These are phyloP conservation scores for Chaetomium strumarium DNA, from an alignment of 2,329 filamentous ascomycete species.

Conservation along the genomic window DNA sequence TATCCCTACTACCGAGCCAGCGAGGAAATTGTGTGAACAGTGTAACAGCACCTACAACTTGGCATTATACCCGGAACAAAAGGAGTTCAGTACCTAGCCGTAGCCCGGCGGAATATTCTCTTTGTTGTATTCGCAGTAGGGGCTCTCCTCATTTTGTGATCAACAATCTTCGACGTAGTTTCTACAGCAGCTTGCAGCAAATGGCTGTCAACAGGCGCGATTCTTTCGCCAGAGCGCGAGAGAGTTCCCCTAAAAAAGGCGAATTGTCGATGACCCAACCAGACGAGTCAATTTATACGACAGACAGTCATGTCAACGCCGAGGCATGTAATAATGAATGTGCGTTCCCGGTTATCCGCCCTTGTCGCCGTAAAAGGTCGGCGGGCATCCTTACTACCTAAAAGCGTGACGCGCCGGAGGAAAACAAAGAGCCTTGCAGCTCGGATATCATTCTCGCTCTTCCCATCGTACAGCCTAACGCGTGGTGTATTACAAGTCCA, in stretches of 20 bases:
- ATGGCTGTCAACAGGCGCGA: too few species aligned
- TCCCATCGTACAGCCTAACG: constrained; percentile 9
- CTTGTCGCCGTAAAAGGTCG: too few species aligned
- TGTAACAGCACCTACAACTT: constrained; percentile 8
- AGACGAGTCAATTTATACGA: too few species aligned
- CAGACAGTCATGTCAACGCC: too few species aligned
- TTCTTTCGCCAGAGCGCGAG: too few species aligned
- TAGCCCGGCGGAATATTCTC: background rate
- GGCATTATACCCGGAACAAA: constrained; percentile 15
- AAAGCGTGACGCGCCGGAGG: background rate
- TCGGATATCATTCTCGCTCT: constrained; percentile 11
- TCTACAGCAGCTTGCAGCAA: too few species aligned
- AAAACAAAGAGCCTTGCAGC: constrained; percentile 5
- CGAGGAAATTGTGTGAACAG: background rate
- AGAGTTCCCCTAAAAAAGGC: too few species aligned
- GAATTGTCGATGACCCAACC: too few species aligned
- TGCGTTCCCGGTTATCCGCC: too few species aligned
- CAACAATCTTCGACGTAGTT: too few species aligned
- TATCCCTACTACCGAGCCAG: background rate
- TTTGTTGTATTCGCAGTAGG: background rate
- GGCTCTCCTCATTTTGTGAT: too few species aligned
- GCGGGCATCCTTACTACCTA: background rate
- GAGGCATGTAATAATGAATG: too few species aligned
- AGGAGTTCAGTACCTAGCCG: background rate
- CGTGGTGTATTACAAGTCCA: background rate